Base-by-base conservation (phyloP, 768 basidiomycete genomes). In the Dacryopinax primogenitus region DNA sequence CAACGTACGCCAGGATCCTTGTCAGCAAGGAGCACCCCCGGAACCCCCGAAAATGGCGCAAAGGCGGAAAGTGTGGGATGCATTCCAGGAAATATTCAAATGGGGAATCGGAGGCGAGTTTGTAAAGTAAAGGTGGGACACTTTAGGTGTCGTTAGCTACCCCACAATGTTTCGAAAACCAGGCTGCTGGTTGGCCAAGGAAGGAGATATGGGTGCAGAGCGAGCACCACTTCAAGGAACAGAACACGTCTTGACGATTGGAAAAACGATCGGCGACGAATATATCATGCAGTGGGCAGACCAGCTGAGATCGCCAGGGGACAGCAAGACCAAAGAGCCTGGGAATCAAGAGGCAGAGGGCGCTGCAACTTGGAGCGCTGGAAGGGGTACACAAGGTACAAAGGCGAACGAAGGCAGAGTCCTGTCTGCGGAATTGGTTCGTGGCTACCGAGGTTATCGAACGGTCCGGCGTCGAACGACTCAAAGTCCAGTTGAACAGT, bases 1-100 rank as follows among this genome's bases (percentile, higher is more conserved):
- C 63, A 32, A 64, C 39, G 32, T 45, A 64, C 33, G 39, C 28
- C 45, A 33, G 63, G 39, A 44, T 21, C 63, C 26, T 32, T 30
- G 63, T 18, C 37, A 13, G 32, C 62, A 21, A 28, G 28, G 35
- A 23, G 34, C 23, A 12, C 23, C 35, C 26, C 12, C 34, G 62
- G 62, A 26, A 35, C 16, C 13, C 62, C 35, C 2, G 62, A 30
- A 26, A 39, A 39, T 23, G 62, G 62, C 9, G 33, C 18, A 21
- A 16, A 28, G 35, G n/a, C 4, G n/a, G n/a, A 63, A 32, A 13
- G 16, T 23, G 62, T 37, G 35, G 35, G n/a, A 26, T 63, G 62
- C 62, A 34, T 44, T 44, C 41, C 18, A 44, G 18, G 16, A 4
- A 23, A 44, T 44, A 44, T 44, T 23, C 7, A 6, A 18, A 23